Conservation (phyloP, 441 rosid genomes). For the Manihot esculenta region DNA sequence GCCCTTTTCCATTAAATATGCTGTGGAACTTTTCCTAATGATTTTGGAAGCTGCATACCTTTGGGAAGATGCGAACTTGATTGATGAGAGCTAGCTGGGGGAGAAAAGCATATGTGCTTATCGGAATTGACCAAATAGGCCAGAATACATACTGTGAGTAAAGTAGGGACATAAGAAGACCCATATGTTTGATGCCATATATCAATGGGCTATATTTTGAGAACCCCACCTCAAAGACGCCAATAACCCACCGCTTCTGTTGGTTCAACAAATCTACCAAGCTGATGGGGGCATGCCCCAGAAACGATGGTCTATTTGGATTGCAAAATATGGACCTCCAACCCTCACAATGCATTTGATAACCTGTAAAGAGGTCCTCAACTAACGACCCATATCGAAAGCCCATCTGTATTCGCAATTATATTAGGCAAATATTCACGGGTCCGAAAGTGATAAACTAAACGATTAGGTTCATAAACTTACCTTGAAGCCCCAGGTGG, state of each 20-base stretch:
- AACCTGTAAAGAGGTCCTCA: constrained; percentile 68
- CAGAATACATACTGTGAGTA: constrained; percentile 47
- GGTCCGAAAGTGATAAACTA: too few species aligned
- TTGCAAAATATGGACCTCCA: constrained; percentile 60
- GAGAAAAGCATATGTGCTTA: constrained; percentile 46
- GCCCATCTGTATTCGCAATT: constrained; percentile 45
- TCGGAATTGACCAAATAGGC: constrained; percentile 48
- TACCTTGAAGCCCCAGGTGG: constrained; percentile 63
- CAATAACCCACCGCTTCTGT: constrained; percentile 56
- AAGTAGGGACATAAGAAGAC: constrained; percentile 35
- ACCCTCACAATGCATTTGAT: constrained; percentile 52
- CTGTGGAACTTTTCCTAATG: background rate
- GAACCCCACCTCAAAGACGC: constrained; percentile 48
- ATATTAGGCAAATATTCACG: too few species aligned
- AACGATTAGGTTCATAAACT: background rate
- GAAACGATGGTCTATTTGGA: constrained; percentile 54
- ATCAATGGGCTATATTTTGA: constrained; percentile 41
- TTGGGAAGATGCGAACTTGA: constrained; percentile 47
- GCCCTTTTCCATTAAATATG: too few species aligned
- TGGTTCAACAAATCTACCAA: constrained; percentile 47
- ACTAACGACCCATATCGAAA: constrained; percentile 65
- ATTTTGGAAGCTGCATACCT: constrained; percentile 25
- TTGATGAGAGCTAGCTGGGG: constrained; percentile 58
- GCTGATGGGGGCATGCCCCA: constrained; percentile 46
- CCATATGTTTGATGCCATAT: constrained; percentile 37